phyloP scores from a whole-genome alignment of 371 early-diverging fungal genomes.

The Haplosporangium sp. region DNA sequence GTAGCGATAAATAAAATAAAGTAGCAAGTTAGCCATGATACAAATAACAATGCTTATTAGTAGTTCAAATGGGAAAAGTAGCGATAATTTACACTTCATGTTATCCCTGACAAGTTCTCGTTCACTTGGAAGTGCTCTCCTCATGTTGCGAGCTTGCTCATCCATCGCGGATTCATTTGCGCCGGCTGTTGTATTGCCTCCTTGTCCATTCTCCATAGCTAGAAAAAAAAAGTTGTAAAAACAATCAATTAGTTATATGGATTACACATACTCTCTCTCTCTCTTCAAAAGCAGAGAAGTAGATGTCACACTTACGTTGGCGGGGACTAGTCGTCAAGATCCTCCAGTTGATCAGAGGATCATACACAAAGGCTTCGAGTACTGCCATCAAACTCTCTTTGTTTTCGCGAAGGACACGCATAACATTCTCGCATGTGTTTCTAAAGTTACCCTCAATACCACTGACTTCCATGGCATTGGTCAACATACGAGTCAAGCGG shows the following conservation, averaged over 20 bases:
- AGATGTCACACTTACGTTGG: conserved; percentile 34
- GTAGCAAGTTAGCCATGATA: neutral
- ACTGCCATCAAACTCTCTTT: conserved; percentile 99
- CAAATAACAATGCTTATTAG: neutral
- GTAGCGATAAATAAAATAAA: neutral
- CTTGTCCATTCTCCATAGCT: conserved; percentile 50
- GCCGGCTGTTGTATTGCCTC: conserved; percentile 20
- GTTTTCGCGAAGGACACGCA: conserved; percentile 96
- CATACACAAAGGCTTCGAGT: conserved; percentile 97
- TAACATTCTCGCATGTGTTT: conserved; percentile 95
- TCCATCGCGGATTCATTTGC: conserved; percentile 45
- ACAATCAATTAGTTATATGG: neutral
- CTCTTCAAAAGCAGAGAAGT: too few relatives aligned
- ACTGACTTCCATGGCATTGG: conserved; percentile 97
- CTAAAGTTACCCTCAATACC: conserved; percentile 97
- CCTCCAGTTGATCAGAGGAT: conserved; percentile 97
- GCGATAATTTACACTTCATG: conserved; percentile 39
- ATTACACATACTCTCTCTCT: neutral
- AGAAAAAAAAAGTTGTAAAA: neutral
- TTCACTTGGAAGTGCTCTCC: conserved; percentile 47
- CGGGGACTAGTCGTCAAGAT: conserved; percentile 60
- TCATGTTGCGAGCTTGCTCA: conserved; percentile 47
- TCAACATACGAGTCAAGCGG: conserved; percentile 98
- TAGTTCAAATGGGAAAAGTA: neutral
- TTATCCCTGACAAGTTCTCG: conserved; percentile 50